Base-by-base conservation (phyloP, 139 green algal genomes). In the Chloropicon primus region DNA sequence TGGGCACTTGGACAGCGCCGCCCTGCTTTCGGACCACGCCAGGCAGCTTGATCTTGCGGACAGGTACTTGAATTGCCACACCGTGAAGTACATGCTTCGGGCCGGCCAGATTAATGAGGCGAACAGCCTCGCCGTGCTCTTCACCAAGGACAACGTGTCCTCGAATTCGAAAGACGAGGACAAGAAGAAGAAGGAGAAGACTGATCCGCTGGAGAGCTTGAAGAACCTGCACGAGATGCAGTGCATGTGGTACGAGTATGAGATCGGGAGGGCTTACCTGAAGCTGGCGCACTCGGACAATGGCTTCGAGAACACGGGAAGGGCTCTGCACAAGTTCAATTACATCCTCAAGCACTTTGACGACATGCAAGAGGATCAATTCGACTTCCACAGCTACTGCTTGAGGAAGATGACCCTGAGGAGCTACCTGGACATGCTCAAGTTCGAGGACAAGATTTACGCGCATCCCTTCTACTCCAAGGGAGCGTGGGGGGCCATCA, bases 381-480 rank as follows among this genome's bases (percentile, higher is more conserved):
- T 98, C 74, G 95, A 99, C 87, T 99, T 99, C 85, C 95, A 99
- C 87, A 80, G 74, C 41, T 99, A 98, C 88, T 99, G 95, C 88
- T 27, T 97, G 27, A 87, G 94, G 74, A 98, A 99, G 86, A 91
- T 93, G 87, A 99, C 95, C 28, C 88, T 99, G 85, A 86, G 95
- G 1, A 78, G 88, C 0, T 99, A 99, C 82, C 79, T 98, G 21
- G 82, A 89, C 22, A 91, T 97, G 85, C 86, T 99, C 74, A 79
- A 86, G 53, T 89, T 96, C 83, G 89, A 94, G 84, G 92, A 97
- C 80, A 25, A 75, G 21, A 81, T 97, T 25, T 89, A 92, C 78
- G 74, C 81, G 53, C 82, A 93, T 77, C 26, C 75, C 22, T 92
- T 84, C 79, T 96, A 88, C 84, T 80, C 81, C 53, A 86, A 62